These are phyloP conservation scores for Ophiostoma populinum DNA, from an alignment of 2,329 filamentous ascomycete genomes.

Conservation along the genomic window DNA sequence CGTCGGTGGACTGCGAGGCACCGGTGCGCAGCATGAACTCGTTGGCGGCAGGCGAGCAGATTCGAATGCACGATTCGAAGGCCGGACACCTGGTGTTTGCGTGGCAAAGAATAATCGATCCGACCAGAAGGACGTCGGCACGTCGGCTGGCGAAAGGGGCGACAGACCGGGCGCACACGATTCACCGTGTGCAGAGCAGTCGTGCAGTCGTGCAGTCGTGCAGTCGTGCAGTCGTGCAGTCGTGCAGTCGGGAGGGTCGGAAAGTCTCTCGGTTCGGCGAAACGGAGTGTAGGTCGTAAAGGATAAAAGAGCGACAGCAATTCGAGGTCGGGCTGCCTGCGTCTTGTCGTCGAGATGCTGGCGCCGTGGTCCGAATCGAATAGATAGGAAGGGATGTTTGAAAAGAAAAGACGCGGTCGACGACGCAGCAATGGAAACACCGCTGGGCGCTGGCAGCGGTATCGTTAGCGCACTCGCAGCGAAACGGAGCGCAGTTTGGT, in stretches of 20 bases:
- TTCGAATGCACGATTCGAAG: too few species aligned
- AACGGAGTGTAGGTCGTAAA: neutral
- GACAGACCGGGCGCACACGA: too few species aligned
- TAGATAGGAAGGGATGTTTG: neutral
- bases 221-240: neutral
- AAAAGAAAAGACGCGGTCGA: conserved; percentile 6
- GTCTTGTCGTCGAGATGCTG: conserved; percentile 4
- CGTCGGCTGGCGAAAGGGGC: neutral
- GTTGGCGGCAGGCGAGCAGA: too few species aligned
- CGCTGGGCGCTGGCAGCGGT: conserved; percentile 1
- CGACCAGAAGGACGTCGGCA: neutral
- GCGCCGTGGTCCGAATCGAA: neutral
- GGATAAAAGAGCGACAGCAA: conserved; percentile 2
- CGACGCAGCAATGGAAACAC: conserved; percentile 1
- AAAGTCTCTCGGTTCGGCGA: conserved; percentile 4
- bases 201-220: too few species aligned
- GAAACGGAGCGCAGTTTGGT: too few species aligned
- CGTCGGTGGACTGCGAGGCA: neutral
- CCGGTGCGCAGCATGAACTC: neutral
- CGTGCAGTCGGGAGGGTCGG: neutral
- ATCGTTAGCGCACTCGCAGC: too few species aligned
- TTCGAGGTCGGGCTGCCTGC: neutral
- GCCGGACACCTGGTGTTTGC: too few species aligned
- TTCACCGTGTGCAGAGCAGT: too few species aligned
- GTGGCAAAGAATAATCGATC: neutral